Evolutionary conservation across 257 asterid species (phyloP).

Genomic region (Forsythia viridissima): DNA sequence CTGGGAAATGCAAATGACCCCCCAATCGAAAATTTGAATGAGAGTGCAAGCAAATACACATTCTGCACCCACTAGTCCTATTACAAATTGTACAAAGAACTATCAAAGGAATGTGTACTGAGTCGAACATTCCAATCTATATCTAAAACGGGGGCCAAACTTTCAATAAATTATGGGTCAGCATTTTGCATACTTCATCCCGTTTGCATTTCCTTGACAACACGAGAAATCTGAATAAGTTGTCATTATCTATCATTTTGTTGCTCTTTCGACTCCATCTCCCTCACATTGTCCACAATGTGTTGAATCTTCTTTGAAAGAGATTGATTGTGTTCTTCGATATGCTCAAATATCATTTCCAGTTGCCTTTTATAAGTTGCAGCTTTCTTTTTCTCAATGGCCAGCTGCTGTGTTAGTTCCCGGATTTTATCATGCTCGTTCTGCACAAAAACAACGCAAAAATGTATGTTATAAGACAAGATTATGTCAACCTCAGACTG

Average conservation of each 20-base stretch:
- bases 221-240: not conserved
- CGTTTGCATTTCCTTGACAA: not conserved
- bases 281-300: conserved; percentile 74
- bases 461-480: not conserved
- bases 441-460: conserved; percentile 23
- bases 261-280: conserved; percentile 67
- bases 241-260: conserved; percentile 43
- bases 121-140: conserved; percentile 30
- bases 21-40: conserved; percentile 29
- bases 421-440: conserved; percentile 91
- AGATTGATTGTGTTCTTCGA: conserved; percentile 87
- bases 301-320: conserved; percentile 74
- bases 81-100: conserved; percentile 38
- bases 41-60: conserved; percentile 31
- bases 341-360: conserved; percentile 90
- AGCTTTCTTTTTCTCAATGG: conserved; percentile 84
- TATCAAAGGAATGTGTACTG: conserved; percentile 25
- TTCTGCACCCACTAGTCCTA: conserved; percentile 43
- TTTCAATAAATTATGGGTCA: conserved; percentile 19
- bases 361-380: conserved; percentile 86
- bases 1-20: conserved; percentile 28
- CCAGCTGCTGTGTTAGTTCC: conserved; percentile 86
- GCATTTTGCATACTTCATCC: conserved; percentile 14
- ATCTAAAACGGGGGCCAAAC: conserved; percentile 23
- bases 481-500: not conserved